phyloP scores from a whole-genome alignment of 306 rosid genomes.

The Acacia crassicarpa region DNA sequence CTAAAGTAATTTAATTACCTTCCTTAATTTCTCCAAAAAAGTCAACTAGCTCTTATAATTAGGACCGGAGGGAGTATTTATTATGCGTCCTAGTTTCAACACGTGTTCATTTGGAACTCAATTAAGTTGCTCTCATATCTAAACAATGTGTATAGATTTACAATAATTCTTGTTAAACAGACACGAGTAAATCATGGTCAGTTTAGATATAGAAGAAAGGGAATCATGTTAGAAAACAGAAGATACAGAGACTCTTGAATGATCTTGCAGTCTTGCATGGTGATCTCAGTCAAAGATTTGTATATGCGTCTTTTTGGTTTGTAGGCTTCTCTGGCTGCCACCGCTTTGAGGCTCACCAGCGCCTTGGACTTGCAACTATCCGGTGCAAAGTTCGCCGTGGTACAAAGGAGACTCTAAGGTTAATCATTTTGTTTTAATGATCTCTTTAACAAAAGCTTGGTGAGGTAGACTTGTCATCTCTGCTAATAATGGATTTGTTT shows the following conservation, averaged over 20 bases:
- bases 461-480: neutral
- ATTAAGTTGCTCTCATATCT: neutral
- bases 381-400: slow-evolving; percentile 93
- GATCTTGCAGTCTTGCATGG: neutral
- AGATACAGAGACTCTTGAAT: neutral
- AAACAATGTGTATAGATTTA: neutral
- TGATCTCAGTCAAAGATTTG: neutral
- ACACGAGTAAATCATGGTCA: neutral
- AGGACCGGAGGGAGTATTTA: too few relatives aligned
- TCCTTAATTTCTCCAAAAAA: too few relatives aligned
- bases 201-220: neutral
- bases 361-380: slow-evolving; percentile 84
- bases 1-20: too few relatives aligned
- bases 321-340: slow-evolving; percentile 96
- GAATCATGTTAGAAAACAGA: neutral
- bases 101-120: neutral
- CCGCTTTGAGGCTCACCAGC: slow-evolving; percentile 94
- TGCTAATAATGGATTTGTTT: neutral
- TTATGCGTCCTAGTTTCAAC: too few relatives aligned
- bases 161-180: neutral
- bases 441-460: neutral
- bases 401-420: slow-evolving; percentile 92
- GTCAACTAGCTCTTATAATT: too few relatives aligned
- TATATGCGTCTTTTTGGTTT: neutral
- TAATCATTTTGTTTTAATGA: neutral